A percentile compares a stretch with the other conserved stretches of the same genome.
Evolutionary conservation across 148 eudicot species (phyloP).

Genomic region (Camellia japonica): DNA sequence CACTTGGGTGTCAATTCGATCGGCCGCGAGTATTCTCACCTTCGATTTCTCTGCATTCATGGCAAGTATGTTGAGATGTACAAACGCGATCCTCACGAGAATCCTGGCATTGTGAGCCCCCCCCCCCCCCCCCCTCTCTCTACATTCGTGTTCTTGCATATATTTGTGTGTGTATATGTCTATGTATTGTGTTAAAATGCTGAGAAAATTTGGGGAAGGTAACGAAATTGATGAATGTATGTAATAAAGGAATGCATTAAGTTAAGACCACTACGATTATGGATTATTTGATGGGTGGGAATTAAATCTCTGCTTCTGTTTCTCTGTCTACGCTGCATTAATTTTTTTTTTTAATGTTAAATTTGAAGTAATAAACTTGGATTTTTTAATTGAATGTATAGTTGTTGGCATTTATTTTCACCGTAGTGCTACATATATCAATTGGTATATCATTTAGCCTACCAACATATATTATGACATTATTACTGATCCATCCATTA

Average conservation of each 20-base stretch:
- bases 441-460: too few species aligned
- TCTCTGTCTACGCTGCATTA: too few species aligned
- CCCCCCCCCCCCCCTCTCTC: not conserved
- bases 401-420: too few species aligned
- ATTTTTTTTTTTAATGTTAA: too few species aligned
- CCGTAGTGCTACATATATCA: too few species aligned
- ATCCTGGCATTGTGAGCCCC: conserved; percentile 62
- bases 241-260: not conserved
- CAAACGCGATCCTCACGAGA: conserved; percentile 76
- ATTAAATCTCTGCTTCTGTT: not conserved
- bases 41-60: conserved; percentile 61
- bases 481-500: too few species aligned
- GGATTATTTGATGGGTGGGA: not conserved
- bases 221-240: not conserved
- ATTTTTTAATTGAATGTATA: too few species aligned
- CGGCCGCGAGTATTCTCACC: conserved; percentile 75
- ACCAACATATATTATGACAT: too few species aligned
- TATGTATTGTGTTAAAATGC: not conserved
- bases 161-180: not conserved
- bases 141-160: not conserved
- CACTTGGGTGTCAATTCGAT: conserved; percentile 78
- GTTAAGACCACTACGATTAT: not conserved
- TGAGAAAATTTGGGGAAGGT: not conserved
- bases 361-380: too few species aligned
- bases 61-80: conserved; percentile 89